Evolutionary conservation across 345 rosid genomes (phyloP), one percentile per base, ranked within the genome.

Genomic region (Kandelia obovata): DNA sequence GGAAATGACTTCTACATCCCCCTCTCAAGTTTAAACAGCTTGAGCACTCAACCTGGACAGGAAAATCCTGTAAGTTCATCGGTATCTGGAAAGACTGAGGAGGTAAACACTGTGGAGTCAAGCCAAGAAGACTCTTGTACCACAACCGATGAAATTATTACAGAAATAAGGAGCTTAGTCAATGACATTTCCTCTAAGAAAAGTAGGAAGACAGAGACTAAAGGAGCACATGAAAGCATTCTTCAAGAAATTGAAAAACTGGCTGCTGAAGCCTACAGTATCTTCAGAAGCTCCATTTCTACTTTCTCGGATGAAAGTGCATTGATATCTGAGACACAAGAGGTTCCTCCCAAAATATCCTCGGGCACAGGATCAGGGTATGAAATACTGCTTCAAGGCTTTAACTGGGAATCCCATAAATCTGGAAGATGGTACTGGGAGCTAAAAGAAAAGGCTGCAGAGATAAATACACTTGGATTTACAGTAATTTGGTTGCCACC

Each of bases 231-330:
- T 61, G 88, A 83, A 82, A 88, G 81, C 75, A 91, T 94, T 84
- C 96, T 94, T 62, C 89, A 84, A 67, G 97, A 94, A 75, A 94
- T 94, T 65, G 98, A 94, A 83, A 91, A 88, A 78, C 84, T 94
- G 82, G 98, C 98, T 71, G 96, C 98, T 16, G 97, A 94, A 84
- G 98, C 98, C 62, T 94, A 94, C 73, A 87, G 92, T 75, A 94
- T 94, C 65, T 94, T 91, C 82, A 83, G 96, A 81, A 88, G 85
- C 77, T 81, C 96, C 13, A 47, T 65, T 72, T 86, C 91, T 69
- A 68, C 89, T 70, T 91, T 84, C 78, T 21, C 79, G 0, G 97
- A 78, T 79, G 89, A 86, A 77, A 66, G 80, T 74, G 71, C 74
- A 64, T 56, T 69, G 64, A 88, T 81, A 77, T 25, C 72, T 62